phyloP scores from a whole-genome alignment of 140 eudicot species.

The Senecio squalidus region DNA sequence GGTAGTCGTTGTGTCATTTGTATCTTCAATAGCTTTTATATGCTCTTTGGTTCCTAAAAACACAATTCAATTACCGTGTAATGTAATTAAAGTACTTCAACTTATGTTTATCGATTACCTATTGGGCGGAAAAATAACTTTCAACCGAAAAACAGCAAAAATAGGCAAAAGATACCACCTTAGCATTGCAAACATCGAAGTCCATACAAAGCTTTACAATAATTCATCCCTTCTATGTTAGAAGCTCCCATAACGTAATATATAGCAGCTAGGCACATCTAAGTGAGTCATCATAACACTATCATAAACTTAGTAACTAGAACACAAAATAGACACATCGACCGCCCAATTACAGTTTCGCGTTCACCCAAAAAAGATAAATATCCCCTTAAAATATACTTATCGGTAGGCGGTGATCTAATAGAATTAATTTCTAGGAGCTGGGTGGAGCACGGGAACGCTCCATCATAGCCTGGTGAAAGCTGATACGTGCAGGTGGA shows the following conservation, averaged over 20 bases:
- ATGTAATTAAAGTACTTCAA: too few species aligned
- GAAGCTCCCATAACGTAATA: constrained; percentile 24
- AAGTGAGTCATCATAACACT: constrained; percentile 3
- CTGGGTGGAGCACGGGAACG: constrained; percentile 31
- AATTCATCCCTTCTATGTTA: constrained; percentile 21
- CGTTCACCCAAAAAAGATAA: neutral
- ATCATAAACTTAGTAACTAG: neutral
- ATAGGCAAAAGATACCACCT: neutral
- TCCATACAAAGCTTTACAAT: constrained; percentile 23
- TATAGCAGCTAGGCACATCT: constrained; percentile 19
- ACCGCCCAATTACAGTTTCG: constrained; percentile 8
- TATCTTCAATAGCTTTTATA: too few species aligned
- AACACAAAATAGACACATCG: constrained; percentile 7
- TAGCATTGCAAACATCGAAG: constrained; percentile 15
- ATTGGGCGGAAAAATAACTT: too few species aligned
- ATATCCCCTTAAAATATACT: neutral
- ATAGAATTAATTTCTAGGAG: neutral
- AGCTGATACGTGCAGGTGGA: constrained; percentile 48
- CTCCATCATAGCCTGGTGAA: constrained; percentile 55
- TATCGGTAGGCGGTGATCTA: constrained; percentile 1
- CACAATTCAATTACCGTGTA: too few species aligned
- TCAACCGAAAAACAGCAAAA: too few species aligned
- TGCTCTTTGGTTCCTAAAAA: too few species aligned
- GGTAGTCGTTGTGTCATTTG: constrained; percentile 74
- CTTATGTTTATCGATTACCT: too few species aligned